Percentiles rank a stretch among this genome's conserved stretches.
Evolutionary conservation across 805 yeast genomes (phyloP).

Genomic region (Hanseniaspora meyeri): DNA sequence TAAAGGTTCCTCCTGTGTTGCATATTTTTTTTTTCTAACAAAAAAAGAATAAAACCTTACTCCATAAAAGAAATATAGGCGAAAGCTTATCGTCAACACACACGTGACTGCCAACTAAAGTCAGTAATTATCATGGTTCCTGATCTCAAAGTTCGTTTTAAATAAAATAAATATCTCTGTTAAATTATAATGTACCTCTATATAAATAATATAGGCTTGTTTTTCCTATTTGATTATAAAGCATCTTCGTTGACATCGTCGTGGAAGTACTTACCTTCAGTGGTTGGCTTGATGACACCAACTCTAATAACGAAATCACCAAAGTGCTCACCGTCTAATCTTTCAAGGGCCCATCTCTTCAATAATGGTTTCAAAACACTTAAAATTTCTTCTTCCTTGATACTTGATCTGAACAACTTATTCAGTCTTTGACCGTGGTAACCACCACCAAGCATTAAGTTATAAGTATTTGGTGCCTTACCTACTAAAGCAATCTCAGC

Average conservation of each 20-base stretch:
- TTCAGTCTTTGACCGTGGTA: conserved; percentile 85
- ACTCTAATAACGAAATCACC: conserved; percentile 84
- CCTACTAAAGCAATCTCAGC: conserved; percentile 95
- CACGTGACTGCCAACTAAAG: too few relatives aligned
- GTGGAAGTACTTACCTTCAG: conserved; percentile 88
- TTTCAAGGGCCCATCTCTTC: conserved; percentile 87
- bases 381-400: conserved; percentile 81
- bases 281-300: conserved; percentile 79
- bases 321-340: conserved; percentile 83
- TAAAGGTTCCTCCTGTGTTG: too few relatives aligned
- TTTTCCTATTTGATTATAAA: conserved; percentile 17
- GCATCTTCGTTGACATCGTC: conserved; percentile 81
- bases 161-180: background rate
- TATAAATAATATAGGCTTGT: background rate
- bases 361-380: conserved; percentile 69
- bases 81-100: too few relatives aligned
- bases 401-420: conserved; percentile 75
- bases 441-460: conserved; percentile 91
- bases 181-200: too few relatives aligned
- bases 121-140: too few relatives aligned
- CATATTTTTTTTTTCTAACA: too few relatives aligned
- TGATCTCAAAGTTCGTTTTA: too few relatives aligned
- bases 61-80: too few relatives aligned
- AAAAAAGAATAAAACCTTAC: too few relatives aligned
- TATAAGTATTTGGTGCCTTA: conserved; percentile 86